Percentiles rank a stretch among this genome's conserved stretches.
These are phyloP conservation scores for Erysiphe pulchra DNA, from an alignment of 2,329 filamentous ascomycete species.

Conservation along the genomic window DNA sequence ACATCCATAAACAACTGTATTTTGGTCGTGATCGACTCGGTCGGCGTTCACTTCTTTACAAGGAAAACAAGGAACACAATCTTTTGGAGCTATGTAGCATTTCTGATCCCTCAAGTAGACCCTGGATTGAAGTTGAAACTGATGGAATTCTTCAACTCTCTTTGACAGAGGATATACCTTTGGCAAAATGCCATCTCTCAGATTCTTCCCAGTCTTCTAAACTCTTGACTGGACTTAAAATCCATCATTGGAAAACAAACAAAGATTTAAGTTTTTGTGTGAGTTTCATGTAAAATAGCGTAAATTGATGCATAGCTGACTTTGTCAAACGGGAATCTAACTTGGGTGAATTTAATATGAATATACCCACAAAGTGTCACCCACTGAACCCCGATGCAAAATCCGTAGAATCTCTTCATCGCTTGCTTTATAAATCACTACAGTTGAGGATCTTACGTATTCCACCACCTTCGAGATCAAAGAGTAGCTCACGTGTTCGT, in stretches of 20 bases:
- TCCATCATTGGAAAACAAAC: constrained; percentile 1
- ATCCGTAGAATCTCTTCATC: constrained; percentile 26
- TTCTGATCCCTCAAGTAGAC: constrained; percentile 23
- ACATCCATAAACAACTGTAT: constrained; percentile 32
- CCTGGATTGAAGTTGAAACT: constrained; percentile 62
- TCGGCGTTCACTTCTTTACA: constrained; percentile 51
- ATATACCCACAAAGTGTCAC: constrained; percentile 14
- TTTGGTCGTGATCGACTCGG: constrained; percentile 77
- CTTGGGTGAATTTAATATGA: constrained; percentile 12
- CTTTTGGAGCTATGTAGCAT: constrained; percentile 44
- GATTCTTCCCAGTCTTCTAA: neutral
- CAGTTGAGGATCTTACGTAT: constrained; percentile 37
- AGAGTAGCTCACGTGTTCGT: constrained; percentile 20
- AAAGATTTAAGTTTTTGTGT: neutral
- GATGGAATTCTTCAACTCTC: constrained; percentile 41
- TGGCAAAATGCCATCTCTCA: neutral
- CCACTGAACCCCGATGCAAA: constrained; percentile 18
- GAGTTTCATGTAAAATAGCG: neutral
- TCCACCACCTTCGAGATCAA: constrained; percentile 22
- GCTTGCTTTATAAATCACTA: constrained; percentile 33
- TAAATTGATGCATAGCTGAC: constrained; percentile 1
- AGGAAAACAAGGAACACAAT: constrained; percentile 17
- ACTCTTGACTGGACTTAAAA: neutral
- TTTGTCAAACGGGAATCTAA: constrained; percentile 1
- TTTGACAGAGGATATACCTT: constrained; percentile 1